Conservation (phyloP, 257 asterid genomes). For the Cynanchum wilfordii region DNA sequence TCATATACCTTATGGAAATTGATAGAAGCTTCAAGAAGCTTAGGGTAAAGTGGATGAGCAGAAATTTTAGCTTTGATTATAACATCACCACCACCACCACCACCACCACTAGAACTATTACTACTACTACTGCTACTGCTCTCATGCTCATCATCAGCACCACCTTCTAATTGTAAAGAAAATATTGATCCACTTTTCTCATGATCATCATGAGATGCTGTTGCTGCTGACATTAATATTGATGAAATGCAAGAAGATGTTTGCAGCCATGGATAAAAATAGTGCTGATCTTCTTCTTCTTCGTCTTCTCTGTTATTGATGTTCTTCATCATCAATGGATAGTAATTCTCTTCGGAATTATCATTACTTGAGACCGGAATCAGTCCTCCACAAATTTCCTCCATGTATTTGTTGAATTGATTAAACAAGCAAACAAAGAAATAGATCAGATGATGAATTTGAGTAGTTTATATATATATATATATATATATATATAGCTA, state of each 20-base stretch:
- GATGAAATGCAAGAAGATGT: neutral
- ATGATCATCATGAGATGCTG: neutral
- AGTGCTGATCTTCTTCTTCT: neutral
- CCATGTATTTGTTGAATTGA: neutral
- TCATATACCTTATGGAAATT: constrained; percentile 56
- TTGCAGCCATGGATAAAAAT: neutral
- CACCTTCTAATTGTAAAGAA: neutral
- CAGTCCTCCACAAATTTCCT: constrained; percentile 11
- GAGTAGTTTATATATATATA: too few relatives aligned
- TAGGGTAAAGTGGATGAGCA: constrained; percentile 53
- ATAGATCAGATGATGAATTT: neutral
- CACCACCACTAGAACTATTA: neutral
- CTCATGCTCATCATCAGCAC: neutral
- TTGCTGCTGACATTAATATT: neutral
- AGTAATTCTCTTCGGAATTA: neutral
- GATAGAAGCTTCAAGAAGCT: constrained; percentile 43
- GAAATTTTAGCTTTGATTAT: constrained; percentile 42
- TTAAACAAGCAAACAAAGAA: neutral
- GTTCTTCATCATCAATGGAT: neutral
- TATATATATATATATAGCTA: too few relatives aligned
- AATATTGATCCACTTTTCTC: neutral
- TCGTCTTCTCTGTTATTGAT: too few relatives aligned
- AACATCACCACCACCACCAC: too few relatives aligned
- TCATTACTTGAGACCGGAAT: neutral
- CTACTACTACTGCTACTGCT: neutral